phyloP scores from a whole-genome alignment of 257 asterid species.

The Ophiorrhiza pumila region DNA sequence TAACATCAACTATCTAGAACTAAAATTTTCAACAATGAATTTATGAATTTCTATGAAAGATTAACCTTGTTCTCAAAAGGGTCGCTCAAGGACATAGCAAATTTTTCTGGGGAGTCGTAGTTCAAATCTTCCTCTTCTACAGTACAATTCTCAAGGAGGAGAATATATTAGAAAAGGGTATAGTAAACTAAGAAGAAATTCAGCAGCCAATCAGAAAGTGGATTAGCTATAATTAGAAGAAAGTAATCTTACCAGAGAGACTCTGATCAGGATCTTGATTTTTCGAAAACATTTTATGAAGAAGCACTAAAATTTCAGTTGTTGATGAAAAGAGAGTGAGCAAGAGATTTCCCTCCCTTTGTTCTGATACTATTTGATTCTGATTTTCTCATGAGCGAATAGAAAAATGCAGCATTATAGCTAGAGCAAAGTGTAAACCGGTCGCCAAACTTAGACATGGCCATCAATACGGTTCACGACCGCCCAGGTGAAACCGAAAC shows the following conservation, averaged over 20 bases:
- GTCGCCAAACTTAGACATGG: too few relatives aligned
- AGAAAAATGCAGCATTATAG: too few relatives aligned
- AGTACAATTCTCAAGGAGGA: background rate
- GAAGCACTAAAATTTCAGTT: background rate
- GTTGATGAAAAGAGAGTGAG: background rate
- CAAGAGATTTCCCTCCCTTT: too few relatives aligned
- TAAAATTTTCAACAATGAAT: background rate
- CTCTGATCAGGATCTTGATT: constrained; percentile 66
- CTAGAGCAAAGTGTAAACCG: too few relatives aligned
- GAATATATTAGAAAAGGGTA: background rate
- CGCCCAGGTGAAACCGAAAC: too few relatives aligned
- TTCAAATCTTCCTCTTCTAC: constrained; percentile 55
- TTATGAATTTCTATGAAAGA: background rate
- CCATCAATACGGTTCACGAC: too few relatives aligned
- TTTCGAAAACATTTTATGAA: background rate
- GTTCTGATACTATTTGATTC: too few relatives aligned
- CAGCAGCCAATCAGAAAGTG: background rate
- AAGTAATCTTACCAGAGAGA: constrained; percentile 52
- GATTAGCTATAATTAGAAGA: background rate
- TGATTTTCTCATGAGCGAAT: too few relatives aligned
- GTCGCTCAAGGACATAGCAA: constrained; percentile 31
- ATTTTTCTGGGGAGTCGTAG: constrained; percentile 28
- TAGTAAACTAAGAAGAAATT: background rate
- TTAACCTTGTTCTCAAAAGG: constrained; percentile 43
- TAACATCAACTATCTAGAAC: background rate